Evolutionary conservation across 2,329 filamentous ascomycete genomes (phyloP), one percentile per base, ranked within the genome.

Genomic region (Arachnomyces sp.): DNA sequence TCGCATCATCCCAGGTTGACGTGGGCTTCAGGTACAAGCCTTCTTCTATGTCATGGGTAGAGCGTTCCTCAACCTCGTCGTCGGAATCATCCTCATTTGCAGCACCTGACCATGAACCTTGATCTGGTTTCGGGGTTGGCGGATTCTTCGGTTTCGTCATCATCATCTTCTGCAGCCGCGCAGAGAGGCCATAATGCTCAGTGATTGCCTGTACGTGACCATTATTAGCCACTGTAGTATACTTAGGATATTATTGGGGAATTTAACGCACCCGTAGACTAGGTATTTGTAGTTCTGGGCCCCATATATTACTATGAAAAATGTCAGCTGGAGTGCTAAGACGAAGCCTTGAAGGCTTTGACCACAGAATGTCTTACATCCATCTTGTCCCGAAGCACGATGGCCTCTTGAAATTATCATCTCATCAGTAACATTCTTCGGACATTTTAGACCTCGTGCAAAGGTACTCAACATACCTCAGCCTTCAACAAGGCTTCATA

Each of bases 161-260:
- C 68, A 85, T 80, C 53, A 86, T 66, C 4, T 73, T 76, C 13
- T 74, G 67, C 11, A 87, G 64, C 38, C 83, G 71, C 18, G 75
- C 74, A 0, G 83, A 84, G 49, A 88, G 82, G 34, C 75, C 74
- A 55, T 86, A 88, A 36, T 74, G 68, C 28, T 66, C 63, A 12
- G 76, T 79, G 16, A 87, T 68, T 3, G 59, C 49, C 49, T 67
- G 43, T 17, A 7, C 14, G 2, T 34, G 14, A 34, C 11, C 16
- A 8, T 43, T 12, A 14, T 33, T 36, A 33, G 16, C 9, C 17
- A 18, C 13, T 9, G 36, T 3, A 25, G 17, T 25, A 6, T 3
- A 6, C n/a, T 31, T 7, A 15, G 11, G 5, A 15, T 14, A 8
- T 3, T 6, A 12, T 33, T 6, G 29, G 3, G 28, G 9, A 7